A percentile compares a stretch with the other conserved stretches of the same genome.
phyloP scores from a whole-genome alignment of 495 filamentous ascomycete genomes.

The Geoglossum glabrum region DNA sequence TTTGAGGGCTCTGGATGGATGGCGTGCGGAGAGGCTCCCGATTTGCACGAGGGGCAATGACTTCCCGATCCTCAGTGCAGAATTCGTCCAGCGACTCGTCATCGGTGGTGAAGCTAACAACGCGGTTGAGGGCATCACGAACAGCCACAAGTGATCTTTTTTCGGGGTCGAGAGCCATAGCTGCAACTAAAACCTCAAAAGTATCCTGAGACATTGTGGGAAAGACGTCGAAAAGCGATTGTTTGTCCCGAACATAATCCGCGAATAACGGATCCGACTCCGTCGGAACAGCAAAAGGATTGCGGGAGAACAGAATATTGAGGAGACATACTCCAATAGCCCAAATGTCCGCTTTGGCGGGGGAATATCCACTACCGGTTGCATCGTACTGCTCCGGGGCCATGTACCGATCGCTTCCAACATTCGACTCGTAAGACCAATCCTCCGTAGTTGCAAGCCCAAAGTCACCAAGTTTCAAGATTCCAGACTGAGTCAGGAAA shows the following conservation, averaged over 20 bases:
- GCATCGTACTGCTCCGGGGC: constrained; percentile 94
- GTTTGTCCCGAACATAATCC: constrained; percentile 79
- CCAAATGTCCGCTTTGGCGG: constrained; percentile 89
- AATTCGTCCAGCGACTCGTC: constrained; percentile 86
- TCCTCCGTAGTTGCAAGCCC: constrained; percentile 69
- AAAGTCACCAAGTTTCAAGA: constrained; percentile 93
- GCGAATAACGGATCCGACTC: constrained; percentile 73
- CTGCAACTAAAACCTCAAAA: constrained; percentile 73
- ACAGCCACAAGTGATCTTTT: constrained; percentile 67
- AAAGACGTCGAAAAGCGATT: constrained; percentile 95
- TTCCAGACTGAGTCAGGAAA: constrained; percentile 67
- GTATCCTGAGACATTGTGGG: constrained; percentile 97
- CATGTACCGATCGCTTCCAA: constrained; percentile 98
- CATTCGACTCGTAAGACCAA: constrained; percentile 77
- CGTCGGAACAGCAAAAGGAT: constrained; percentile 77
- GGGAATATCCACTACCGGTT: constrained; percentile 65
- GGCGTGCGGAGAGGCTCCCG: constrained; percentile 91
- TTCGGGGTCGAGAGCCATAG: constrained; percentile 71
- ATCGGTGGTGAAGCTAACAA: constrained; percentile 84
- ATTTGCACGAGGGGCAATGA: constrained; percentile 61
- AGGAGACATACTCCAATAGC: constrained; percentile 87
- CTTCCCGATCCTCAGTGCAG: constrained; percentile 57
- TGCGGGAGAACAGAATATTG: constrained; percentile 88
- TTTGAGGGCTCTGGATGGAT: constrained; percentile 71
- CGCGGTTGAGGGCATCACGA: constrained; percentile 53